Percentiles rank a stretch among this genome's conserved stretches.
Conservation (phyloP, 2,329 filamentous ascomycete species). For the Truncatella angustata region DNA sequence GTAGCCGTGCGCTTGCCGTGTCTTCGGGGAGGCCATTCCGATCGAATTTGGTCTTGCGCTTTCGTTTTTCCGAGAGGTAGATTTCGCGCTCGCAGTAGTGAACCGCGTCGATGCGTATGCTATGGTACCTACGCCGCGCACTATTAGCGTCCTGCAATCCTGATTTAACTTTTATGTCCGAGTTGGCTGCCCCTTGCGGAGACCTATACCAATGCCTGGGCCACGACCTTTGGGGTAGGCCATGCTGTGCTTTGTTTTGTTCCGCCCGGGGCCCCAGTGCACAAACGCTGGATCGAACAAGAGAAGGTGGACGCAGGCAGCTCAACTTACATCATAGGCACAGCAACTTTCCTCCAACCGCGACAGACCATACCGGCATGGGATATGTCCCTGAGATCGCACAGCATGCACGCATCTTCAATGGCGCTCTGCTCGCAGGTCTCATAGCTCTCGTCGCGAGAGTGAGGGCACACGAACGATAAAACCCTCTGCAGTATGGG, state of each 20-base stretch:
- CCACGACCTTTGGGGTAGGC: background rate
- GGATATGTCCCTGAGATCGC: conserved; percentile 84
- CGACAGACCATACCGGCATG: conserved; percentile 74
- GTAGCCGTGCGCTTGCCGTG: conserved; percentile 71
- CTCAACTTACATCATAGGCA: conserved; percentile 58
- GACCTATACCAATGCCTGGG: too few relatives aligned
- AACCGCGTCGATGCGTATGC: conserved; percentile 88
- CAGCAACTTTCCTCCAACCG: conserved; percentile 61
- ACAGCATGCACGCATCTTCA: conserved; percentile 86
- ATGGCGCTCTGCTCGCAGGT: conserved; percentile 78
- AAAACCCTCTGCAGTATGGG: conserved; percentile 78
- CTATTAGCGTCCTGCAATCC: background rate
- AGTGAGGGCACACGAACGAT: conserved; percentile 78
- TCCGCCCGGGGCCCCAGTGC: background rate
- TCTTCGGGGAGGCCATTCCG: conserved; percentile 80
- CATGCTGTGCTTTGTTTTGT: background rate
- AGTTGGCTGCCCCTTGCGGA: too few relatives aligned
- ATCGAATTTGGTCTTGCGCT: conserved; percentile 69
- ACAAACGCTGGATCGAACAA: background rate
- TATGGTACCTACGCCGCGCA: conserved; percentile 64
- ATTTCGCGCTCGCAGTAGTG: conserved; percentile 92
- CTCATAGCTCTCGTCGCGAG: conserved; percentile 73
- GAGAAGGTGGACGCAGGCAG: background rate
- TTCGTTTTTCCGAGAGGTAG: conserved; percentile 74
- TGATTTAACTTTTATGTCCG: too few relatives aligned